Evolutionary conservation across 345 rosid species (phyloP).

Genomic region (Citrus trifoliata): DNA sequence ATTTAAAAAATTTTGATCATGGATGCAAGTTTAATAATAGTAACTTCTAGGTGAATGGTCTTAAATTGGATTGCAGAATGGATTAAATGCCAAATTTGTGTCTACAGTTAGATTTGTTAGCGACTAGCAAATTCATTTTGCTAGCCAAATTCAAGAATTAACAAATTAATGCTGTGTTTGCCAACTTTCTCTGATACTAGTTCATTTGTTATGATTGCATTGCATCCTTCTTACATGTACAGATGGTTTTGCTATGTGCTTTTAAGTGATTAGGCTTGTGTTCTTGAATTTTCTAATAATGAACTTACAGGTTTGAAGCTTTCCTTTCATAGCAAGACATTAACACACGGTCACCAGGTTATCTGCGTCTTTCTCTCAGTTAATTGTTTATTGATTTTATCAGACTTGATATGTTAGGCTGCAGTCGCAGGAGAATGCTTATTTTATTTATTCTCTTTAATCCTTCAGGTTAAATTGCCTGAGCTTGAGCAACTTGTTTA

Average conservation of each 20-base stretch:
- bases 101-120: neutral
- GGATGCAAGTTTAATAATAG: neutral
- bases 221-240: neutral
- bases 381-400: neutral
- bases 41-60: neutral
- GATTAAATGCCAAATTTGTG: neutral
- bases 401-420: neutral
- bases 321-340: neutral
- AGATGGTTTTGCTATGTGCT: neutral
- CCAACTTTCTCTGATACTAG: neutral
- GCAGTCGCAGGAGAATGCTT: neutral
- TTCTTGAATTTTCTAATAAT: slow-evolving; percentile 14
- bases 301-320: slow-evolving; percentile 14
- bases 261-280: slow-evolving; percentile 4
- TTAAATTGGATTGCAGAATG: neutral
- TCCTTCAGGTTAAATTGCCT: slow-evolving; percentile 33
- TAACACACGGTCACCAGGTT: neutral
- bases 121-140: too few species aligned
- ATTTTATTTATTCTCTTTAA: neutral
- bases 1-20: neutral
- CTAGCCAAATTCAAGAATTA: neutral
- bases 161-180: neutral
- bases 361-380: neutral
- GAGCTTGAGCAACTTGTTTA: slow-evolving; percentile 13
- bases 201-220: neutral